Percentiles rank a stretch among this genome's conserved stretches.
phyloP scores from a whole-genome alignment of 2,329 filamentous ascomycete species.

The Coniella vitis region DNA sequence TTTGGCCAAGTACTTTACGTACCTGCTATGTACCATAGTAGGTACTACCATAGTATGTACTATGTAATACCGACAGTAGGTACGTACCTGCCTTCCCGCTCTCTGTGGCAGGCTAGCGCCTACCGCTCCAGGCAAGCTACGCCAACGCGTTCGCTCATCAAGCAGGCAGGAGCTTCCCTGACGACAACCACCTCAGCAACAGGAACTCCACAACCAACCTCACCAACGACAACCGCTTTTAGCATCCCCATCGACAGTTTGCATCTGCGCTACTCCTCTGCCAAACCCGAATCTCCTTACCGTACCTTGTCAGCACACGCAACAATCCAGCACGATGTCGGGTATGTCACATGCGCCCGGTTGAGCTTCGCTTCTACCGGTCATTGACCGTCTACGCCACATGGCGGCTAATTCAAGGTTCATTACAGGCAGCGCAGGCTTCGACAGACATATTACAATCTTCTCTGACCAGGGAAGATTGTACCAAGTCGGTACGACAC shows the following conservation, averaged over 20 bases:
- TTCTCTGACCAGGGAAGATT: slow-evolving; percentile 97
- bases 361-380: slow-evolving; percentile 13
- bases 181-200: slow-evolving; percentile 14
- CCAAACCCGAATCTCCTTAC: neutral
- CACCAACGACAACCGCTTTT: slow-evolving; percentile 15
- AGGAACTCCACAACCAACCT: slow-evolving; percentile 9
- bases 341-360: slow-evolving; percentile 31
- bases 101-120: slow-evolving; percentile 11
- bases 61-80: no score
- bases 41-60: no score
- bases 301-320: neutral
- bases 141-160: slow-evolving; percentile 33
- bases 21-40: no score
- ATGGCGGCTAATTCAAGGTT: slow-evolving; percentile 21
- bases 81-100: no score
- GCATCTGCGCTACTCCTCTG: neutral
- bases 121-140: slow-evolving; percentile 38
- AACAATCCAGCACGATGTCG: slow-evolving; percentile 40
- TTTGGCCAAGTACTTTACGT: no score
- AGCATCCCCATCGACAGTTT: neutral
- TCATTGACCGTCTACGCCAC: neutral
- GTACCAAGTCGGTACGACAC: slow-evolving; percentile 93
- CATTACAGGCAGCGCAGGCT: slow-evolving; percentile 69
- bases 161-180: slow-evolving; percentile 19
- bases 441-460: slow-evolving; percentile 99